Evolutionary conservation across 495 filamentous ascomycete genomes (phyloP).

Genomic region (Lasiosphaeria ovina): DNA sequence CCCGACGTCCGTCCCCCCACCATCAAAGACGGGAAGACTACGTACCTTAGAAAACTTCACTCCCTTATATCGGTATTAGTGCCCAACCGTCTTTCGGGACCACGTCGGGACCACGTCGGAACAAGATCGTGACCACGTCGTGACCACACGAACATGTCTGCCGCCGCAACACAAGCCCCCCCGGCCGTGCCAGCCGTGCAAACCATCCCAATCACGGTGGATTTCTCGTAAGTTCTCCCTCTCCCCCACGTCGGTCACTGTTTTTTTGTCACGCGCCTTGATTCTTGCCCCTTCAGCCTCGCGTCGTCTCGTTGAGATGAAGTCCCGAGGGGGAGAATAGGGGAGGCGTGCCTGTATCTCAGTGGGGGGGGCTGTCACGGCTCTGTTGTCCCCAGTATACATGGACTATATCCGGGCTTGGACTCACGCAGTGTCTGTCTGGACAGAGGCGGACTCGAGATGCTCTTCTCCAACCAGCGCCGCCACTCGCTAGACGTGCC

Average conservation of each 20-base stretch:
- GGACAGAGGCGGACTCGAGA: slow-evolving; percentile 85
- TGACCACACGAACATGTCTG: slow-evolving; percentile 12
- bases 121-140: background rate
- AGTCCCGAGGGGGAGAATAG: too few relatives aligned
- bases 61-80: background rate
- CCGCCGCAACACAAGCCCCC: slow-evolving; percentile 4
- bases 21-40: background rate
- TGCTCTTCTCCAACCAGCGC: slow-evolving; percentile 81
- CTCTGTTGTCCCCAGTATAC: background rate
- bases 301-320: too few relatives aligned
- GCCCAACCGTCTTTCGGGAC: slow-evolving; percentile 4
- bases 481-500: slow-evolving; percentile 70
- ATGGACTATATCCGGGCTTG: background rate
- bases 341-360: background rate
- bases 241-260: background rate
- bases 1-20: background rate
- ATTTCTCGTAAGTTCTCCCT: slow-evolving; percentile 32
- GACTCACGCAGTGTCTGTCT: background rate
- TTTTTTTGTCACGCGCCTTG: too few relatives aligned
- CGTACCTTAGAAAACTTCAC: background rate
- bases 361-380: background rate
- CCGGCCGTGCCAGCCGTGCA: slow-evolving; percentile 1
- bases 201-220: slow-evolving; percentile 35
- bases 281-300: background rate
- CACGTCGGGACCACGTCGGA: background rate